Evolutionary conservation across 2,329 filamentous ascomycete species (phyloP), one percentile per base, ranked within the genome.

Genomic region (Colletotrichum eremochloae): DNA sequence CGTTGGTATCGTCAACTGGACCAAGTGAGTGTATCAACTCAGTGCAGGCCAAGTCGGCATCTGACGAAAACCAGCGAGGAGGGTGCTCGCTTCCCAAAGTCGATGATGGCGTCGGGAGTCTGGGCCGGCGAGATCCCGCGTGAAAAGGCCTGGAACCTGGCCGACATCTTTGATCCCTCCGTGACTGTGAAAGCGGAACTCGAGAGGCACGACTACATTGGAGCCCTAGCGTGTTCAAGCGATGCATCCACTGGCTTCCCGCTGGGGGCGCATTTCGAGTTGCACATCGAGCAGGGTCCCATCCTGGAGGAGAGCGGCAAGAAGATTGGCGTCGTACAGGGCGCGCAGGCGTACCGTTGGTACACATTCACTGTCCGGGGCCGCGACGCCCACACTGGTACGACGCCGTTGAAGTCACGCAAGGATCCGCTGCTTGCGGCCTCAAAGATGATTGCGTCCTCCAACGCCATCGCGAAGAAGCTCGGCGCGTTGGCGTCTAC

Each of bases 211-310:
- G 90, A 91, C 0, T 95, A 93, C 74, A 82, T 94, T 0, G 93
- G 93, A 18, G 75, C 81, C 0, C 81, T 85, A 0, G 48, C 67
- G 15, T 74, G 73, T 38, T 67, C 71, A 4, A 62, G 52, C 56
- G 44, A 57, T 42, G 42, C 56, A 15, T 40, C 57, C 2, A 9
- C 58, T 11, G 71, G 71, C 2, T 74, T 68, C 31, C 91, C 91
- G 0, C 89, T 94, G 81, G 91, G 89, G 1, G 92, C 92, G 1
- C 93, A 96, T 80, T 95, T 96, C 77, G 93, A 96, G 80, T 86
- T 96, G 12, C 94, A 96, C 78, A 96, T 96, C 65, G 94, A 97
- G 79, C 94, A 97, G 79, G 93, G 93, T 0, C 93, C 93, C 0
- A 89, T 94, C 44, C 86, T 97, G 1, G 91, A 95, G 77, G 86